Percentiles rank a stretch among this genome's conserved stretches.
These are phyloP conservation scores for Nannochloris sp. DNA, from an alignment of 139 green algal species.

Conservation along the genomic window DNA sequence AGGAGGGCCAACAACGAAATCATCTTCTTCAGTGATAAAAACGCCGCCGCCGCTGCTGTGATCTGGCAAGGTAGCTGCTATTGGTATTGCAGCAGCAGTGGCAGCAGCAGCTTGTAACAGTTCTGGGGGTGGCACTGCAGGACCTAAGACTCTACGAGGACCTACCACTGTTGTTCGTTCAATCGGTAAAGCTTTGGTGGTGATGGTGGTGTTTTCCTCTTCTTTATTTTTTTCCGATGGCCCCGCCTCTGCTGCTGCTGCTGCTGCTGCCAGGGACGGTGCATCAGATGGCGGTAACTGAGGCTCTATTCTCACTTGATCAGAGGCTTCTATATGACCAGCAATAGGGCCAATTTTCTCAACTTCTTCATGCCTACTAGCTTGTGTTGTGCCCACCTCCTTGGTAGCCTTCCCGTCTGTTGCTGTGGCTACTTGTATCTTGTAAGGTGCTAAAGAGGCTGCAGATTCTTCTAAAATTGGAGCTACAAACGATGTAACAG, in stretches of 20 bases:
- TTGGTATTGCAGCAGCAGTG: slow-evolving; percentile 11
- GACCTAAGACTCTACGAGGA: slow-evolving; percentile 29
- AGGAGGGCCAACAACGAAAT: slow-evolving; percentile 51
- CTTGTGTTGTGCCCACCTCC: not conserved
- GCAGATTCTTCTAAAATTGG: slow-evolving; percentile 31
- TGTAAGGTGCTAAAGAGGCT: slow-evolving; percentile 13
- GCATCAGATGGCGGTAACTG: not conserved
- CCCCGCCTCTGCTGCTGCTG: not conserved
- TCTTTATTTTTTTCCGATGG: not conserved
- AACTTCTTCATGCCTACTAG: not conserved
- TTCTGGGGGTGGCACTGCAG: slow-evolving; percentile 46
- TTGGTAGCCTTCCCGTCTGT: not conserved
- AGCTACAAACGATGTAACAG: slow-evolving; percentile 21
- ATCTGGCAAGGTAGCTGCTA: not conserved
- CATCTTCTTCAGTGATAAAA: slow-evolving; percentile 25
- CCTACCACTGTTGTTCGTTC: no score
- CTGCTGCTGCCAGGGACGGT: slow-evolving; percentile 14
- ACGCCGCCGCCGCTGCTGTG: not conserved
- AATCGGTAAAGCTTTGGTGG: no score
- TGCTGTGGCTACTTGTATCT: not conserved
- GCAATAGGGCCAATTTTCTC: not conserved
- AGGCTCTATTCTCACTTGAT: not conserved
- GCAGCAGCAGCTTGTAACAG: slow-evolving; percentile 43
- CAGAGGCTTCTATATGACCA: not conserved
- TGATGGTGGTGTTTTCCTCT: no score